Evolutionary conservation across 1,284 basidiomycete species (phyloP).

Genomic region (Moniliophthora roreri): DNA sequence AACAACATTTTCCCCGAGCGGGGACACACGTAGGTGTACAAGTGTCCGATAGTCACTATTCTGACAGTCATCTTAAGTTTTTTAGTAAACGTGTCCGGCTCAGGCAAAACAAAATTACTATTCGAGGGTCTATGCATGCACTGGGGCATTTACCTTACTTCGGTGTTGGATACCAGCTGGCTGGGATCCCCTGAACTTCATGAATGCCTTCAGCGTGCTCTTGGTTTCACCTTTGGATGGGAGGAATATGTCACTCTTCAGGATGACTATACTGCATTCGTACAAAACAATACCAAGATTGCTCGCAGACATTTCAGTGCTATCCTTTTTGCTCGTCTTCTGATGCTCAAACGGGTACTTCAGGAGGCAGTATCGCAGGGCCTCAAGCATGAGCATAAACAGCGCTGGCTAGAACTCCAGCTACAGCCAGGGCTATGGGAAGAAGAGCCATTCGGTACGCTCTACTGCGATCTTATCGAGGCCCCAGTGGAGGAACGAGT

Average conservation of each 20-base stretch:
- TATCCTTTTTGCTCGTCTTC: slow-evolving; percentile 10
- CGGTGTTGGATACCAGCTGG: not conserved
- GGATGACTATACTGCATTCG: not conserved
- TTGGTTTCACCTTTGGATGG: not conserved
- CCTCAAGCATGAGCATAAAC: slow-evolving; percentile 3
- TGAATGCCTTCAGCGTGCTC: not conserved
- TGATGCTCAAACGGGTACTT: slow-evolving; percentile 15
- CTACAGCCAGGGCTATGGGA: not conserved
- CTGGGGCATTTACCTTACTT: slow-evolving; percentile 16
- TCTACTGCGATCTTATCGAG: not conserved
- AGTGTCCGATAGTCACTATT: not conserved
- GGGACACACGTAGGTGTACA: slow-evolving; percentile 37
- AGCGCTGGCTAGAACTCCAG: slow-evolving; percentile 13
- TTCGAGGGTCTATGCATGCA: slow-evolving; percentile 10
- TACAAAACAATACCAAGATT: not conserved
- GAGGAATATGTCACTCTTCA: not conserved
- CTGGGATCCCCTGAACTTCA: slow-evolving; percentile 2
- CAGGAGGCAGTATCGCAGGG: not conserved
- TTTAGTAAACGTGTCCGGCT: slow-evolving; percentile 13
- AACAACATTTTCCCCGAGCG: slow-evolving; percentile 39
- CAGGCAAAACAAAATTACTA: slow-evolving; percentile 13
- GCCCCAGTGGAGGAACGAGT: not conserved
- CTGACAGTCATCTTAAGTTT: slow-evolving; percentile 6
- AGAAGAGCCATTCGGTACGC: not conserved
- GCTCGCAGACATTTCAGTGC: slow-evolving; percentile 8